A percentile compares a stretch with the other conserved stretches of the same genome.
phyloP scores from a whole-genome alignment of 805 yeast species.

The Saturnispora sanitii region DNA sequence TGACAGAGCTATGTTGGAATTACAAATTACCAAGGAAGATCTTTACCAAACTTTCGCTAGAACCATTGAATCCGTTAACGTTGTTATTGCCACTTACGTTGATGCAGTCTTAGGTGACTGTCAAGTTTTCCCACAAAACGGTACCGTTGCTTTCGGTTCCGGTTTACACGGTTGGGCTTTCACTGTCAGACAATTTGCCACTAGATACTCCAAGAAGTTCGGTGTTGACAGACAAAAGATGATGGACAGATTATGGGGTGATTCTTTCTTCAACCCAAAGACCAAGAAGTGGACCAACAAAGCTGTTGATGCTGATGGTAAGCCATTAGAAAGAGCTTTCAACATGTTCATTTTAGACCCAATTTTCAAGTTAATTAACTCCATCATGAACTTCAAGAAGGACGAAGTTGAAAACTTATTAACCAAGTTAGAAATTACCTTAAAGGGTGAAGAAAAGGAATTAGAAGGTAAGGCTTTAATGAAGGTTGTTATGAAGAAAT shows the following conservation, averaged over 20 bases:
- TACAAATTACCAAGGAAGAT: constrained; percentile 98
- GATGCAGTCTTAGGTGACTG: constrained; percentile 88
- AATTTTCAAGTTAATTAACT: constrained; percentile 92
- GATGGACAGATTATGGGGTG: constrained; percentile 99
- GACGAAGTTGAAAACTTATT: constrained; percentile 88
- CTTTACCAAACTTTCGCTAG: constrained; percentile 96
- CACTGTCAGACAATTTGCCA: constrained; percentile 97
- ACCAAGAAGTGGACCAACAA: constrained; percentile 99
- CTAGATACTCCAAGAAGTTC: constrained; percentile 96
- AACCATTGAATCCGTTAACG: constrained; percentile 99
- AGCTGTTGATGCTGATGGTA: constrained; percentile 92
- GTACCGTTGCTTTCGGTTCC: constrained; percentile 99
- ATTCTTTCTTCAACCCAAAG: constrained; percentile 99
- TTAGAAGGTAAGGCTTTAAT: constrained; percentile 97
- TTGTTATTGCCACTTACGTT: constrained; percentile 89
- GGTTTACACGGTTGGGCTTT: constrained; percentile 99
- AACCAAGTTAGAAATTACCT: constrained; percentile 85
- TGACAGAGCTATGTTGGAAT: constrained; percentile 98
- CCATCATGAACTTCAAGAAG: constrained; percentile 98
- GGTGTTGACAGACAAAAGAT: constrained; percentile 97
- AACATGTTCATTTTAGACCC: constrained; percentile 99
- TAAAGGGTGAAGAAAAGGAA: constrained; percentile 96
- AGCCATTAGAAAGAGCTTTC: constrained; percentile 97
- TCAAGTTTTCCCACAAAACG: constrained; percentile 97
- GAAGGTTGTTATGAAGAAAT: constrained; percentile 98